Base-by-base conservation (phyloP, 768 basidiomycete species). In the Naganishia friedmannii region DNA sequence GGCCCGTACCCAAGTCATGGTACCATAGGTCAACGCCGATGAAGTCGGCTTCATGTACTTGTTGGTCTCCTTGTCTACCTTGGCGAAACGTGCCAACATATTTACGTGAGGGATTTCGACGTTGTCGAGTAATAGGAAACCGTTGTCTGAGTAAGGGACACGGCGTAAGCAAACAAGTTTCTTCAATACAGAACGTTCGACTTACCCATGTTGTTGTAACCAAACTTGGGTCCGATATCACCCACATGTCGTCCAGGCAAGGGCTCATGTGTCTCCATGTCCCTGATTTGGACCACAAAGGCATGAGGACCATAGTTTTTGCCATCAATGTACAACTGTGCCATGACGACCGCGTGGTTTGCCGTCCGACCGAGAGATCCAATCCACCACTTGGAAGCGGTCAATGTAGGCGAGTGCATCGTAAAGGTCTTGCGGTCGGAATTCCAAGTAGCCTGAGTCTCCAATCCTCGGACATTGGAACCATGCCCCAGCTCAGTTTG, bases 61-160 rank as follows among this genome's bases (percentile, higher is more conserved):
- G 45, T 75, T 75, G 15, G 72, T 73, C 17, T 67, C 53, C 9
- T 63, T 67, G 60, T 78, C 77, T 55, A 78, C 74, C 39, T 68
- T 68, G 23, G 73, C 69, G 55, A 67, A 74, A 34, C 66, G 66
- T 26, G 77, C 77, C 37, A 78, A 70, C 74, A 78, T 75, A 73
- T 75, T 76, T 69, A 77, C 68, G 53, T 78, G 77, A 12, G 77
- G 77, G 53, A 78, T 74, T 65, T 73, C 72, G 54, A 78, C 77
- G 17, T 78, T 58, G 73, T 76, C 65, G 72, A 76, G 71, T 23
- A 73, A 67, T 26, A 55, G 53, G 72, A 58, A 68, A 42, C 57
- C 71, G 67, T 71, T 70, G 53, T 68, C 60, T 63, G 42, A 3
- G 12, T 37, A 23, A 39, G n/a, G 23, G 15, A 58, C 39, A 28